Evolutionary conservation across 2,329 filamentous ascomycete species (phyloP), one percentile per base, ranked within the genome.

Genomic region (Chaetomiaceae sp.): DNA sequence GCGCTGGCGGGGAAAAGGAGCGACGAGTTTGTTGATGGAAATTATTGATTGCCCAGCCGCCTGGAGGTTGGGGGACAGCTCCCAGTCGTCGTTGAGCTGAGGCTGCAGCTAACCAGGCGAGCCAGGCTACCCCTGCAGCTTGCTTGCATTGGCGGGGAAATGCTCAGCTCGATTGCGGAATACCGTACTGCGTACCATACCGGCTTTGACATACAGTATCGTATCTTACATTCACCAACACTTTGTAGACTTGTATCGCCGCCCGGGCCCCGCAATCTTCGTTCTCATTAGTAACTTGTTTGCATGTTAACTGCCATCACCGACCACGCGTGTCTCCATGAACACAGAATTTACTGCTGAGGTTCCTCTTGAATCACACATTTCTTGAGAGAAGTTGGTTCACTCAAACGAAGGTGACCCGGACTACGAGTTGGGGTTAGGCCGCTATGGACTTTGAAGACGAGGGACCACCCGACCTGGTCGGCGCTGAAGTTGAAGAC

Each of bases 381-480:
- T n/a, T n/a, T n/a, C n/a, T n/a, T n/a, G n/a, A n/a, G n/a, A n/a
- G n/a, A n/a, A n/a, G n/a, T n/a, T n/a, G n/a, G n/a, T n/a, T n/a
- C n/a, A n/a, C n/a, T n/a, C n/a, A n/a, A n/a, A n/a, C n/a, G n/a
- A n/a, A n/a, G n/a, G n/a, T n/a, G n/a, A n/a, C n/a, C n/a, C n/a
- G n/a, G n/a, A n/a, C n/a, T n/a, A n/a, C n/a, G n/a, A n/a, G n/a
- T n/a, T n/a, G n/a, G n/a, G n/a, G n/a, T n/a, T 4, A 36, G 30
- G 19, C 50, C 66, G 49, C 29, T 12, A 83, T 86, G 77, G 73
- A 84, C 56, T 68, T 74, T 43, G 80, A 85, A 52, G 83, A 83
- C 18, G 84, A 87, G 60, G 61, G 73, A 45, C 83, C 83, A 45
- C 82, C 85, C 49, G 75, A 83, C 56, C 70, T 88, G 50, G 71